Conservation (phyloP, 179 eudicot species). For the Beta macrorhiza region DNA sequence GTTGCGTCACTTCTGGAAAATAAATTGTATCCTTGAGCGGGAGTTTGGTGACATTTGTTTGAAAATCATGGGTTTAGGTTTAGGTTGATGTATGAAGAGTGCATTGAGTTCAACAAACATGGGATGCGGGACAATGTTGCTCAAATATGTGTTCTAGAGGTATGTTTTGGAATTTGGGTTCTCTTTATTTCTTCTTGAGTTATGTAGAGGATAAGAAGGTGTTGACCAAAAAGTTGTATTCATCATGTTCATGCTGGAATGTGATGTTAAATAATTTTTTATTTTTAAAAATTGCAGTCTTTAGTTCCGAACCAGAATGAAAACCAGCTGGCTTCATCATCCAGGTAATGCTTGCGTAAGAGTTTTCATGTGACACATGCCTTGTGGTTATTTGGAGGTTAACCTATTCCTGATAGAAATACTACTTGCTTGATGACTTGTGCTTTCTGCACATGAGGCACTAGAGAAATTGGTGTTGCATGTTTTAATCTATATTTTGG, state of each 20-base stretch:
- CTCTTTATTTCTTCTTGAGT: conserved; percentile 2
- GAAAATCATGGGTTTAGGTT: conserved; percentile 48
- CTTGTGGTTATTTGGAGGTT: not conserved
- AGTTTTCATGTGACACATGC: not conserved
- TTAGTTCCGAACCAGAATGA: conserved; percentile 33
- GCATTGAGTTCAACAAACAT: conserved; percentile 74
- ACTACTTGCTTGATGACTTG: not conserved
- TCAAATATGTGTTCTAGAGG: conserved; percentile 97
- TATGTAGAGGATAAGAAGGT: not conserved
- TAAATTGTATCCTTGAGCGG: conserved; percentile 4
- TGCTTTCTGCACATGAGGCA: not conserved
- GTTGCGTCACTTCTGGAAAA: not conserved
- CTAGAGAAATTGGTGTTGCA: not conserved
- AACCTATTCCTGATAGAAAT: not conserved
- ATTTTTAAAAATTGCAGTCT: conserved; percentile 45
- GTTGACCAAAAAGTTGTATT: not conserved
- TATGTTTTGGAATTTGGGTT: conserved; percentile 28
- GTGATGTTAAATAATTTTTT: not conserved
- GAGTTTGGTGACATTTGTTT: conserved; percentile 21
- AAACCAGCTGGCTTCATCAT: conserved; percentile 28
- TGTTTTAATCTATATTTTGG: not conserved
- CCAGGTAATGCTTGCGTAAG: conserved; percentile 40
- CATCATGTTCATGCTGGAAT: not conserved
- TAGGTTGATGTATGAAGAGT: conserved; percentile 79
- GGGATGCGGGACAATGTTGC: conserved; percentile 98